Conservation (phyloP, 1,284 basidiomycete species). For the Mycocalia duriaeana region DNA sequence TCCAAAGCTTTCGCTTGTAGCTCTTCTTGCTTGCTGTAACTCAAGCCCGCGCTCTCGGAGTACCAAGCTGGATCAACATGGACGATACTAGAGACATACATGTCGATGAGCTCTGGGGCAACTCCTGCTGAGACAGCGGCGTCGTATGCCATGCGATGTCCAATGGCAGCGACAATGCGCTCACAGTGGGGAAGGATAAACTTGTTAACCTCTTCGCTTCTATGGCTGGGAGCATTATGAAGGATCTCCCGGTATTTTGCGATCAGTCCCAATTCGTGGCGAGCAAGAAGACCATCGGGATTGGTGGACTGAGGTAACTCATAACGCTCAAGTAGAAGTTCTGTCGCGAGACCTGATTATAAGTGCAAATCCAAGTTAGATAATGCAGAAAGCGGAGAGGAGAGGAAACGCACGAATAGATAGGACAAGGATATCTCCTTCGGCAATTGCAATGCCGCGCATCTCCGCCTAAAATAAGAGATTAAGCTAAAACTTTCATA, state of each 20-base stretch:
- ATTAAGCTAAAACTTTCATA: no score
- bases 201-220: conserved; percentile 40
- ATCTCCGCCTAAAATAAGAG: no score
- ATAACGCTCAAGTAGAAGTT: conserved; percentile 43
- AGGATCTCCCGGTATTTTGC: no score
- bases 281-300: conserved; percentile 39
- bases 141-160: conserved; percentile 49
- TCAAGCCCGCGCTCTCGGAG: conserved; percentile 38
- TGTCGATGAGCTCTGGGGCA: conserved; percentile 43
- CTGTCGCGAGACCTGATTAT: no score
- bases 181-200: conserved; percentile 47
- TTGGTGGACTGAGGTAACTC: conserved; percentile 35
- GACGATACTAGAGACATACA: conserved; percentile 46
- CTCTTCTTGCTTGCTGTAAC: conserved; percentile 36
- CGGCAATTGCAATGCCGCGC: conserved; percentile 46
- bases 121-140: conserved; percentile 36
- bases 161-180: conserved; percentile 42
- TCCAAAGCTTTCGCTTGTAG: conserved; percentile 41
- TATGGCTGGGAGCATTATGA: no score
- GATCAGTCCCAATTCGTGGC: no score
- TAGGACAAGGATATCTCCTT: conserved; percentile 48
- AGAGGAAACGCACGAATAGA: conserved; percentile 52
- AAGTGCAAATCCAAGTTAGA: no score
- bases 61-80: conserved; percentile 51
- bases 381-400: no score